These are phyloP conservation scores for Cyberlindnera mississippiensis DNA, from an alignment of 805 yeast species.

Conservation along the genomic window DNA sequence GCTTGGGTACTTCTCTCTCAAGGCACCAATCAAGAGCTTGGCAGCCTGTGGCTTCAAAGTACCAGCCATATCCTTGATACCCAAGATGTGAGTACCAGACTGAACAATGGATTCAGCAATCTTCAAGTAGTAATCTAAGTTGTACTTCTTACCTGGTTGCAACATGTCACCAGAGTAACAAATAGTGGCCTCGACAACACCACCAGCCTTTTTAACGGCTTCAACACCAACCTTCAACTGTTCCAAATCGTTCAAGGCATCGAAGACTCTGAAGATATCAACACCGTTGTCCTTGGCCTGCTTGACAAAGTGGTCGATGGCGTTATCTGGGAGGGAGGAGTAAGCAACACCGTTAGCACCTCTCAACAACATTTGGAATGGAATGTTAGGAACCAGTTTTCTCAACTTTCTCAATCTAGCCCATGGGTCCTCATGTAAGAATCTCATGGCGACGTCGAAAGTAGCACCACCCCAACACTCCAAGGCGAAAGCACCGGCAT, in stretches of 20 bases:
- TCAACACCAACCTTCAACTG: slow-evolving; percentile 96
- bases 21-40: slow-evolving; percentile 65
- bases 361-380: slow-evolving; percentile 98
- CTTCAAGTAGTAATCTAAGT: slow-evolving; percentile 80
- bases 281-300: slow-evolving; percentile 97
- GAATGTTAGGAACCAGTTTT: slow-evolving; percentile 92
- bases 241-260: slow-evolving; percentile 93
- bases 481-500: slow-evolving; percentile 85
- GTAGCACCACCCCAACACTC: slow-evolving; percentile 99
- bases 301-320: slow-evolving; percentile 92
- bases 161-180: slow-evolving; percentile 99
- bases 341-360: slow-evolving; percentile 99
- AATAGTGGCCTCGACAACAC: slow-evolving; percentile 97
- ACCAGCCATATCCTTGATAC: slow-evolving; percentile 99
- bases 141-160: slow-evolving; percentile 92
- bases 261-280: slow-evolving; percentile 96
- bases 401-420: slow-evolving; percentile 86
- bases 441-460: slow-evolving; percentile 97
- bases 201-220: slow-evolving; percentile 97
- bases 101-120: slow-evolving; percentile 79
- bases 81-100: slow-evolving; percentile 95
- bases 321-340: slow-evolving; percentile 96
- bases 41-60: slow-evolving; percentile 97
- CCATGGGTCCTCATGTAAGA: slow-evolving; percentile 99
- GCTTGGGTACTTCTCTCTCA: slow-evolving; percentile 85